Conservation (phyloP, 2,329 filamentous ascomycete genomes). For the Sphaerulina populicola region DNA sequence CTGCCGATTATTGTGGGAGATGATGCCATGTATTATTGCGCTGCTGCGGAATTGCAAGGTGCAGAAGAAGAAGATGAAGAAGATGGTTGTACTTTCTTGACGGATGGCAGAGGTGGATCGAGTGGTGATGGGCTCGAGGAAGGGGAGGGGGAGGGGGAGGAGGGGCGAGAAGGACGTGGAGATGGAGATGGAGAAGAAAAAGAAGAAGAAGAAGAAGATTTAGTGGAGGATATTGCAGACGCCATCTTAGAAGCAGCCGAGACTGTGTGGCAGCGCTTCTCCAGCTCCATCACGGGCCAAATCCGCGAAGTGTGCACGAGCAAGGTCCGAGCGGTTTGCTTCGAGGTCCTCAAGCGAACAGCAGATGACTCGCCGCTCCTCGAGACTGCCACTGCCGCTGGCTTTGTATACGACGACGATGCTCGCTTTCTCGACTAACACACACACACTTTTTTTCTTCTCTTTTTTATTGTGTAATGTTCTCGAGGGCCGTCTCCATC, state of each 20-base stretch:
- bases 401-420: conserved; percentile 26
- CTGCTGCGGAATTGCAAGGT: neutral
- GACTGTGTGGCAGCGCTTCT: conserved; percentile 12
- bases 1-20: conserved; percentile 25
- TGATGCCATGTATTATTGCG: neutral
- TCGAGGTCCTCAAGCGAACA: conserved; percentile 26
- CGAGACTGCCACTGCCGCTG: conserved; percentile 10
- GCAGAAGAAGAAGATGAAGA: too few relatives aligned
- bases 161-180: neutral
- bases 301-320: conserved; percentile 18
- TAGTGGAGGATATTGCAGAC: conserved; percentile 7
- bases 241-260: conserved; percentile 20
- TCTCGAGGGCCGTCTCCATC: conserved; percentile 47
- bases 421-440: conserved; percentile 27
- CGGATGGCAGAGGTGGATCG: too few relatives aligned
- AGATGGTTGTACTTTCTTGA: neutral
- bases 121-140: neutral
- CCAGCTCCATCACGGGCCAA: conserved; percentile 8
- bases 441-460: neutral
- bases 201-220: conserved; percentile 3
- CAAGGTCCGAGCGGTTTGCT: conserved; percentile 25
- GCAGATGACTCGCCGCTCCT: conserved; percentile 17
- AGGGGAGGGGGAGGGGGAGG: neutral
- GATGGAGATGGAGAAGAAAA: conserved; percentile 1
- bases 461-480: conserved; percentile 23